These are phyloP conservation scores for Clathrus columnatus DNA, from an alignment of 768 basidiomycete genomes.

Conservation along the genomic window DNA sequence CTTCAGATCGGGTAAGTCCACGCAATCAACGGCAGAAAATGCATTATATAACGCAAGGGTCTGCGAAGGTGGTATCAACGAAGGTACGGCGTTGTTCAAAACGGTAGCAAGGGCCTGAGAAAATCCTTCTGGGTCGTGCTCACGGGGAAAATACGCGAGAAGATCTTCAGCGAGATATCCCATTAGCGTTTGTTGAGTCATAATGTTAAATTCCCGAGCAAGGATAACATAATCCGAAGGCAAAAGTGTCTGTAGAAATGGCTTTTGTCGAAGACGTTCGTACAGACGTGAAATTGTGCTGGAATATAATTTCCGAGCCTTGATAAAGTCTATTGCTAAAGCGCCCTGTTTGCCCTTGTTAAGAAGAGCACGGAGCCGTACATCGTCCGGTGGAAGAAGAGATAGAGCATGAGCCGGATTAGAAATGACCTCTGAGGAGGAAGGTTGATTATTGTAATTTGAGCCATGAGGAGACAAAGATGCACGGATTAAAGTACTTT, in stretches of 20 bases:
- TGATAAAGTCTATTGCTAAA: neutral
- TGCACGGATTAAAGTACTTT: neutral
- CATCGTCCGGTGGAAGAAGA: neutral
- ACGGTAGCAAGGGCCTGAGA: neutral
- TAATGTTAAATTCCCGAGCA: neutral
- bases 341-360: neutral
- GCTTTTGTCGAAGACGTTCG: neutral
- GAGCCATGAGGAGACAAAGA: neutral
- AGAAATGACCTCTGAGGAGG: neutral
- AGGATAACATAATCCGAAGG: neutral
- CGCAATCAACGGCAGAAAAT: neutral
- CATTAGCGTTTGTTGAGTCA: neutral
- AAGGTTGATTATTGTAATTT: neutral
- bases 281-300: neutral
- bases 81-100: neutral
- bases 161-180: neutral
- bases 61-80: neutral
- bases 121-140: constrained; percentile 1
- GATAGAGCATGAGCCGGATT: neutral
- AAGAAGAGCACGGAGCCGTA: neutral
- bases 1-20: neutral
- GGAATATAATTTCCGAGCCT: neutral
- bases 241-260: neutral
- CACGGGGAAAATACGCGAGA: constrained; percentile 6
- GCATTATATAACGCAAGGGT: constrained; percentile 1